Percentiles rank a stretch among this genome's conserved stretches.
These are phyloP conservation scores for Beauveria caledonica DNA, from an alignment of 2,329 filamentous ascomycete species.

Conservation along the genomic window DNA sequence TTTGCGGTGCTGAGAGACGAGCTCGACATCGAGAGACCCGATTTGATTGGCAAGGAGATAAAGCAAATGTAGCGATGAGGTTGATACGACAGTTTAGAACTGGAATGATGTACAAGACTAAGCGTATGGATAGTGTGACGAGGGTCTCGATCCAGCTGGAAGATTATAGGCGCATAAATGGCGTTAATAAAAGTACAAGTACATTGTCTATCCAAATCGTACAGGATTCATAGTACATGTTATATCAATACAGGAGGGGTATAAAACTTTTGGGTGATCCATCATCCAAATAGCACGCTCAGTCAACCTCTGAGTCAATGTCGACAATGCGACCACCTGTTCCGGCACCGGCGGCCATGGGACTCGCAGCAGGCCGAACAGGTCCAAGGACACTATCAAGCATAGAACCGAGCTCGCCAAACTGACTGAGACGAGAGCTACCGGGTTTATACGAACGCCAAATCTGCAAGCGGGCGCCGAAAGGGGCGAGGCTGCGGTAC, in stretches of 20 bases:
- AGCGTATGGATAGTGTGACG: neutral
- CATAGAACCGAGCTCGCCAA: conserved; percentile 41
- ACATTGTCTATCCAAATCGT: conserved; percentile 12
- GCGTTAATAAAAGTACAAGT: neutral
- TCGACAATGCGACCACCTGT: conserved; percentile 24
- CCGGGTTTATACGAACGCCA: conserved; percentile 28
- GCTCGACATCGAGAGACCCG: conserved; percentile 85
- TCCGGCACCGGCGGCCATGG: conserved; percentile 6
- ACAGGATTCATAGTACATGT: neutral
- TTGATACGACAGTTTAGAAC: neutral
- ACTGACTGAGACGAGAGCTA: conserved; percentile 29
- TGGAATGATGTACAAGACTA: neutral
- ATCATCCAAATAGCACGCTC: neutral
- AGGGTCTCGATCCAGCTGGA: neutral
- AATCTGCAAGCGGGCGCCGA: conserved; percentile 35
- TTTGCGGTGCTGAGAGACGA: conserved; percentile 89
- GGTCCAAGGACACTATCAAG: conserved; percentile 28
- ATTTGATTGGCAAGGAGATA: conserved; percentile 81
- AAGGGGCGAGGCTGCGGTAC: conserved; percentile 35
- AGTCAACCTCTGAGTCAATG: conserved; percentile 29
- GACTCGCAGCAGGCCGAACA: conserved; percentile 15
- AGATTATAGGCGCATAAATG: neutral
- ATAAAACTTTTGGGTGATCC: neutral
- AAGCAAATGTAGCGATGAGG: conserved; percentile 59
- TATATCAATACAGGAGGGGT: conserved; percentile 6